Base-by-base conservation (phyloP, 2,329 filamentous ascomycete genomes). In the Waltergamsia citrina region DNA sequence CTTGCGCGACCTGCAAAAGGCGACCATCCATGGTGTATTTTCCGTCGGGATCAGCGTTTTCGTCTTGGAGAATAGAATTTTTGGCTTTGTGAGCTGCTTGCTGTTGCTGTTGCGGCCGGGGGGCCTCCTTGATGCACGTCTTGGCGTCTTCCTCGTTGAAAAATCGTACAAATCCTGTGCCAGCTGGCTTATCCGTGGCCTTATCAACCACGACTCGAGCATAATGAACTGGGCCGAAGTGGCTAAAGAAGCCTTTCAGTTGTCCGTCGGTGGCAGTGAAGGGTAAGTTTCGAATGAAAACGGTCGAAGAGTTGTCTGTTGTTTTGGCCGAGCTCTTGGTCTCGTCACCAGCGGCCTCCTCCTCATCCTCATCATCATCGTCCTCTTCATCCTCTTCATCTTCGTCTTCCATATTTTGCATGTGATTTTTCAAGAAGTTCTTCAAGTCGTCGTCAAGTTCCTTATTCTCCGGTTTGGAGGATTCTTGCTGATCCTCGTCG, bases 141-240 rank as follows among this genome's bases (percentile, higher is more conserved):
- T 80, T 77, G 43, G 81, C 85, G 50, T 94, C 85, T 15, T 81
- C 74, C 24, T 68, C 62, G 32, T 81, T 79, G 59, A 80, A 81
- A 61, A 98, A 98, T 61, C 86, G 94, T 20, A 96, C 90, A 50
- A 98, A 98, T 4, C 82, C 92, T 21, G 90, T 96, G 18, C 92
- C 92, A 31, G 84, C 85, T 3, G 92, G 85, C 33, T 85, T 80
- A 45, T 88, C 87, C 0, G 86, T 94, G 17, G 78, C 75, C 30
- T 71, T 80, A 52, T 98, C 90, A 52, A 93, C 74, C 24, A 98
- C 93, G 8, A 95, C 80, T 43, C 93, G 75, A 5, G 90, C 92
- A 54, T 96, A 98, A 24, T 88, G 76, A 25, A 95, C 67, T n/a
- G 71, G 72, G 18, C 92, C 93, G 49, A 98, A 96, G 48, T 81